Conservation (phyloP, 176 grass and related monocot species). For the Carex myosuroides region DNA sequence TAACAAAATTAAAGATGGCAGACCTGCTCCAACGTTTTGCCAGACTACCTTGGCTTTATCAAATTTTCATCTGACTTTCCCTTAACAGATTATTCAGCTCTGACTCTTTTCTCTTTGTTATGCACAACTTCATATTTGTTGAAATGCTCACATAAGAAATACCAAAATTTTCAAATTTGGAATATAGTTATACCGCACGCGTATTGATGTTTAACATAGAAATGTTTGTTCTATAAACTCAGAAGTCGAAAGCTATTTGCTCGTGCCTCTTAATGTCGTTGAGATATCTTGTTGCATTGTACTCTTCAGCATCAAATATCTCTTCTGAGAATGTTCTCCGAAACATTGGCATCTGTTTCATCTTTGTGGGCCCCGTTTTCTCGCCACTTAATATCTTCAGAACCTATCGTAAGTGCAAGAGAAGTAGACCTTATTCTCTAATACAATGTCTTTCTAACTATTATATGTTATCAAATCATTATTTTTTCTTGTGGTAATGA, state of each 20-base stretch:
- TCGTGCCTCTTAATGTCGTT: constrained; percentile 43
- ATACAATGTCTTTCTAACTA: not conserved
- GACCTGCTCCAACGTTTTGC: not conserved
- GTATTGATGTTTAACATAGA: constrained; percentile 1
- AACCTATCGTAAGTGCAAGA: constrained; percentile 25
- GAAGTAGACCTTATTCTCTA: not conserved
- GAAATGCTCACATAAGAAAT: not conserved
- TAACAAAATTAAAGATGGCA: not conserved
- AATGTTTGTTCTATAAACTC: not conserved
- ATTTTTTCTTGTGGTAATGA: not conserved
- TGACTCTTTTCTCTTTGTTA: not conserved
- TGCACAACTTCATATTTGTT: not conserved
- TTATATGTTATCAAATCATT: not conserved
- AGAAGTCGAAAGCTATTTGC: constrained; percentile 45
- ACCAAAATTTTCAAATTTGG: not conserved
- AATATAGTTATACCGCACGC: not conserved
- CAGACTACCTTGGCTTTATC: not conserved
- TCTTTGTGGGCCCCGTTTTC: not conserved
- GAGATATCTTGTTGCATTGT: constrained; percentile 22
- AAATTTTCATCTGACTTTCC: not conserved
- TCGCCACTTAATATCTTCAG: constrained; percentile 22
- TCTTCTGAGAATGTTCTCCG: not conserved
- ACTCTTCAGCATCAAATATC: constrained; percentile 20
- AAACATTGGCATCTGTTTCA: not conserved
- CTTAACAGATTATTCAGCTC: not conserved